phyloP scores from a whole-genome alignment of 169 alveolate genomes.

The Eimeria brunetti region DNA sequence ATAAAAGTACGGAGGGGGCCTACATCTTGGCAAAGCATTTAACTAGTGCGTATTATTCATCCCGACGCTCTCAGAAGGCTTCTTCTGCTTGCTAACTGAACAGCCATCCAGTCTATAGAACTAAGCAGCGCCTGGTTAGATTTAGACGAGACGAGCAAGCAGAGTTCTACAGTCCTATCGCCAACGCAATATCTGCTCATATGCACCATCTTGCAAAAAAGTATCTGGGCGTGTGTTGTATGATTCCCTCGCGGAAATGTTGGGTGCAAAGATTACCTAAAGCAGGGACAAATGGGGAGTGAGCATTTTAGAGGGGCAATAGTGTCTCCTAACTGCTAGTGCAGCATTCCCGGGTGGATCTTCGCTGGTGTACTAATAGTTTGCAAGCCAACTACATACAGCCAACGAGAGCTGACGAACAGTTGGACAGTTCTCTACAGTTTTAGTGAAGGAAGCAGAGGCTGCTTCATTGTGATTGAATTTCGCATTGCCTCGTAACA shows the following conservation, averaged over 20 bases:
- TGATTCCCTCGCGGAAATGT: neutral
- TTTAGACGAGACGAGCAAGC: neutral
- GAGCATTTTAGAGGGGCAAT: no score
- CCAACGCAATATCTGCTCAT: neutral
- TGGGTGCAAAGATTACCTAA: neutral
- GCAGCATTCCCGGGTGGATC: no score
- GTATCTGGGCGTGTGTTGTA: neutral
- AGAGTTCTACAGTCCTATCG: neutral
- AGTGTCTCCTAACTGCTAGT: neutral
- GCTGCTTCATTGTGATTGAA: no score
- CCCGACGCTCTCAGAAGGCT: neutral
- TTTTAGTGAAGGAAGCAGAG: no score
- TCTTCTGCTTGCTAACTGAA: neutral
- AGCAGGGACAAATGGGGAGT: no score
- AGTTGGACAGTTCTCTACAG: no score
- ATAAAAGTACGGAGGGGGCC: neutral
- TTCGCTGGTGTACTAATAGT: no score
- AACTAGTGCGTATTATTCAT: no score
- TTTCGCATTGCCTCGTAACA: no score
- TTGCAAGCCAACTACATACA: no score
- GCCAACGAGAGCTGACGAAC: no score
- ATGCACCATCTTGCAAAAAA: neutral
- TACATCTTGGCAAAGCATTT: neutral
- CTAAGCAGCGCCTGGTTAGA: neutral
- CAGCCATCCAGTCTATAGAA: neutral